Base-by-base conservation (phyloP, 23 red algal genomes). In the Gracilariopsis chorda region DNA sequence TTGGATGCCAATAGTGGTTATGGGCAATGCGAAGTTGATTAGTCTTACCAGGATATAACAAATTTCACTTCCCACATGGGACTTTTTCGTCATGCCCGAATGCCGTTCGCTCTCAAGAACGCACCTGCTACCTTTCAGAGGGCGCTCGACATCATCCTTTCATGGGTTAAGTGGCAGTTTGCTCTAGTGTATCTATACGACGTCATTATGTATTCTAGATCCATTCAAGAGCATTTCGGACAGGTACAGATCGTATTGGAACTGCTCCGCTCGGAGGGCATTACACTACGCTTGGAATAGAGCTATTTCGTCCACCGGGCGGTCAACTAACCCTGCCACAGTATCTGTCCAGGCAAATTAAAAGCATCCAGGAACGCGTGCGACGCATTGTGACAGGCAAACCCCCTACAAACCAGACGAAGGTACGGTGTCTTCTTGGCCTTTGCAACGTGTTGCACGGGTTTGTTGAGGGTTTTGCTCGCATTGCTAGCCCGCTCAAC, bases 131-230 rank as follows among this genome's bases (percentile, higher is more conserved):
- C n/a, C n/a, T n/a, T n/a, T n/a, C n/a, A n/a, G n/a, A n/a, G n/a
- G n/a, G n/a, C n/a, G n/a, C n/a, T n/a, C n/a, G n/a, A n/a, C n/a
- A n/a, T n/a, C n/a, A n/a, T n/a, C n/a, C n/a, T n/a, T n/a, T n/a
- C n/a, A n/a, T n/a, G n/a, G n/a, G n/a, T n/a, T n/a, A n/a, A n/a
- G n/a, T n/a, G n/a, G n/a, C n/a, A n/a, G n/a, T n/a, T n/a, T n/a
- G n/a, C n/a, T n/a, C n/a, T 68, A 27, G 80, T 84, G 53, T 84
- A 70, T 23, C 27, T 84, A 30, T 25, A 84, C 0, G 80, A 84
- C 57, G 25, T 84, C 19, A 70, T 84, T 10, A 61, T 67, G 12
- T 84, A 67, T 14, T 24, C 48, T n/a, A 21, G 75, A 17, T 13
- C 8, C 36, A 14, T 80, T 14, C 44, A 55, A 8, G 43, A 49